Conservation (phyloP, 2,329 filamentous ascomycete species). For the Alternaria infectoria region DNA sequence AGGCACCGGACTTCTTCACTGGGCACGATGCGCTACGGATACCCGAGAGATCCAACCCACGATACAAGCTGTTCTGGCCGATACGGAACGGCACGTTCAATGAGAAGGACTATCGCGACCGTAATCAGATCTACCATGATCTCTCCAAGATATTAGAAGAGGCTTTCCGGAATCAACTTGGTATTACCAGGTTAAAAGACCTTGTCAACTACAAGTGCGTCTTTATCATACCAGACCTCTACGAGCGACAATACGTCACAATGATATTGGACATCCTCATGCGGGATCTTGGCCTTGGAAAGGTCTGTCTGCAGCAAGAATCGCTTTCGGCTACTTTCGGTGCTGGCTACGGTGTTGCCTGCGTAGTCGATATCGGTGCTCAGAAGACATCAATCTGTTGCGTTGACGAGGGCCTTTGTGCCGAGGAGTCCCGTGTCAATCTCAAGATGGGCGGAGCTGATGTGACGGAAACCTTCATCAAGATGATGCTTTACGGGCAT, state of each 20-base stretch:
- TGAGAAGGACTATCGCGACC: constrained; percentile 82
- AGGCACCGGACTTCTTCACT: constrained; percentile 78
- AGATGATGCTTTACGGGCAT: constrained; percentile 96
- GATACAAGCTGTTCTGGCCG: constrained; percentile 93
- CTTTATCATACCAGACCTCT: constrained; percentile 95
- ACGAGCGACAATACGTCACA: constrained; percentile 92
- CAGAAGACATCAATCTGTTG: constrained; percentile 98
- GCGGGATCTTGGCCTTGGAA: constrained; percentile 86
- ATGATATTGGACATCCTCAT: constrained; percentile 84
- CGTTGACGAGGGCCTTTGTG: constrained; percentile 92
- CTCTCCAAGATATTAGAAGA: constrained; percentile 87
- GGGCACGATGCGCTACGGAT: constrained; percentile 84
- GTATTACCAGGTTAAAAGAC: constrained; percentile 75
- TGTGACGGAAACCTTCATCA: constrained; percentile 91
- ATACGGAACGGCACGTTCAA: constrained; percentile 87
- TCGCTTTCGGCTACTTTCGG: constrained; percentile 94
- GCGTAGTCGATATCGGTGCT: constrained; percentile 93
- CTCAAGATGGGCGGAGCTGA: constrained; percentile 92
- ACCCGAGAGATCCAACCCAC: constrained; percentile 84
- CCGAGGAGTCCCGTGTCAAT: constrained; percentile 94
- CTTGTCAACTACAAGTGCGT: constrained; percentile 94
- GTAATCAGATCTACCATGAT: constrained; percentile 82
- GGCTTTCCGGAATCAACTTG: constrained; percentile 83
- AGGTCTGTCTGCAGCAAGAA: constrained; percentile 94
- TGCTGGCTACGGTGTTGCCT: constrained; percentile 90